Evolutionary conservation across 1,284 basidiomycete genomes (phyloP).

Genomic region (Tetrapyrgos nigripes): DNA sequence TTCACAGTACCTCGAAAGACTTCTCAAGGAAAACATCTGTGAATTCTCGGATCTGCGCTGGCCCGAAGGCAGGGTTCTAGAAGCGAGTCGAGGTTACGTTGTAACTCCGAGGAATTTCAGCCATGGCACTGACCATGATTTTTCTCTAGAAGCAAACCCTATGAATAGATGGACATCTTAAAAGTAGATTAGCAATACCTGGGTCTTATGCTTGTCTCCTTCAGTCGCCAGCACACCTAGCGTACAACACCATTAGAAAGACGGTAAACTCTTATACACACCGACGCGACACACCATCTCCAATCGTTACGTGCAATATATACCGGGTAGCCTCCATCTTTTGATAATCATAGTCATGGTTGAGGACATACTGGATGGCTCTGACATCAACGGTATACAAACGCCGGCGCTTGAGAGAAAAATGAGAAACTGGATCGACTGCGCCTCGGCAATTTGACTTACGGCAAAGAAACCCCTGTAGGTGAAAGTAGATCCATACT

Average conservation of each 20-base stretch:
- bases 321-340: slow-evolving; percentile 46
- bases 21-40: slow-evolving; percentile 63
- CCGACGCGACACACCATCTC: slow-evolving; percentile 43
- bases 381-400: slow-evolving; percentile 55
- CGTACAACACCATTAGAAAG: slow-evolving; percentile 28
- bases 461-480: slow-evolving; percentile 56
- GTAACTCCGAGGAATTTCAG: not conserved
- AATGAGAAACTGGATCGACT: not conserved
- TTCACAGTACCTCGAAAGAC: slow-evolving; percentile 46
- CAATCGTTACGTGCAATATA: slow-evolving; percentile 47
- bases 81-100: not conserved
- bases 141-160: slow-evolving; percentile 35
- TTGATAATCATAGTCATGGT: slow-evolving; percentile 51
- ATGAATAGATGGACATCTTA: not conserved
- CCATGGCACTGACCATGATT: slow-evolving; percentile 42
- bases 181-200: slow-evolving; percentile 38
- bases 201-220: slow-evolving; percentile 53
- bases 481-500: slow-evolving; percentile 60
- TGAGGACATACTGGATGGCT: slow-evolving; percentile 56
- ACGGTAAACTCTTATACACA: not conserved
- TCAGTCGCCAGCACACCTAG: slow-evolving; percentile 39
- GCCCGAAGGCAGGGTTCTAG: slow-evolving; percentile 68
- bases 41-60: slow-evolving; percentile 57
- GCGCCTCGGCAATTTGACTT: slow-evolving; percentile 19
- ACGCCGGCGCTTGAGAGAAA: slow-evolving; percentile 38